Conservation (phyloP, 2,329 filamentous ascomycete species). For the Hymenoscyphus scutula region DNA sequence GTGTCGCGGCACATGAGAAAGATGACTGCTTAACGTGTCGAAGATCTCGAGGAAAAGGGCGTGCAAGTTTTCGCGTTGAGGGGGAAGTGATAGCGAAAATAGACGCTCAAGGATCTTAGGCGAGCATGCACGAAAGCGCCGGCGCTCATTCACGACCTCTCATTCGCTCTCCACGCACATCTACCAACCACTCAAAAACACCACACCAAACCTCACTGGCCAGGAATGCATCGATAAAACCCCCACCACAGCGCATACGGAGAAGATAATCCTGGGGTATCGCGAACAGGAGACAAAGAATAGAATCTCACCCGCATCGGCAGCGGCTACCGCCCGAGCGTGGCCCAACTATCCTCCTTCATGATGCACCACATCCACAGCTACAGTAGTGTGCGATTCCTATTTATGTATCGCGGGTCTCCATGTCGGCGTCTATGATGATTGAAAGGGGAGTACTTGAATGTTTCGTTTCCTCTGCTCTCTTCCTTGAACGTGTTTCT, state of each 20-base stretch:
- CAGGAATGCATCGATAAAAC: background rate
- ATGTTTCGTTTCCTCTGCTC: slow-evolving; percentile 29
- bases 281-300: slow-evolving; percentile 13
- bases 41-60: background rate
- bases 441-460: slow-evolving; percentile 32
- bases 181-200: background rate
- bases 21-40: background rate
- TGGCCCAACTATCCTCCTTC: background rate
- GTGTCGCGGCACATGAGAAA: background rate
- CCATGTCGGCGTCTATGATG: slow-evolving; percentile 26
- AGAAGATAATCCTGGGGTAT: slow-evolving; percentile 6
- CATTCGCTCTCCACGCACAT: background rate
- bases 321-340: slow-evolving; percentile 23
- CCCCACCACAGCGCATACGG: slow-evolving; percentile 2
- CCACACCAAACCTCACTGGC: slow-evolving; percentile 14
- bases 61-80: background rate
- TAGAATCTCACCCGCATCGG: slow-evolving; percentile 23
- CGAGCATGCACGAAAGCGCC: slow-evolving; percentile 2
- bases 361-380: background rate
- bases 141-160: background rate
- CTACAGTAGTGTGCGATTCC: slow-evolving; percentile 12
- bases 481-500: background rate
- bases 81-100: background rate
- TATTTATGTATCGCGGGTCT: slow-evolving; percentile 28
- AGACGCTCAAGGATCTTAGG: background rate